Percentiles rank a stretch among this genome's conserved stretches.
Evolutionary conservation across 352 stramenopile genomes (phyloP).

Genomic region (Phytopythium sindhum): DNA sequence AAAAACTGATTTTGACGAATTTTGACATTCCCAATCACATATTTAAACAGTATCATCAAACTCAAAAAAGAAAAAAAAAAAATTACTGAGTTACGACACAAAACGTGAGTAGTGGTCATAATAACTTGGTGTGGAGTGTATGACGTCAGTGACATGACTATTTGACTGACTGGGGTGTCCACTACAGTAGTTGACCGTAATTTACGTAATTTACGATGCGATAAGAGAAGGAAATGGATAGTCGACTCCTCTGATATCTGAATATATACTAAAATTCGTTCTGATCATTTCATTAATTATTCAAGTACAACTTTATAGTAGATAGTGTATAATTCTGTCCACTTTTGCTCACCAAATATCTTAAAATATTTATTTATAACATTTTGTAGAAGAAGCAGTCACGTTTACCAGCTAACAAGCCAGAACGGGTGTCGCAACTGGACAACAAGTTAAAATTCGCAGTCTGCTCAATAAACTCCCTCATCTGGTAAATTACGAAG

Average conservation of each 20-base stretch:
- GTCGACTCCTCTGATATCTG: neutral
- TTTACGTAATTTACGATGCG: too few species aligned
- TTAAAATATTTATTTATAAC: neutral
- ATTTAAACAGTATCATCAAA: too few species aligned
- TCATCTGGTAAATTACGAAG: neutral
- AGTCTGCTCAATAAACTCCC: neutral
- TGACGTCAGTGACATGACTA: too few species aligned
- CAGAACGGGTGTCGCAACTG: neutral
- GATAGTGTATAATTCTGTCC: neutral
- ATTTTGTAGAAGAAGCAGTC: neutral
- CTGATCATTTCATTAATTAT: neutral
- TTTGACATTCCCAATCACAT: too few species aligned
- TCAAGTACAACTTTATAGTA: neutral
- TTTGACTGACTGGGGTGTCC: too few species aligned
- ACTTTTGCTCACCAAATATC: neutral
- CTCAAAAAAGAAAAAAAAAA: too few species aligned
- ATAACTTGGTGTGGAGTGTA: too few species aligned
- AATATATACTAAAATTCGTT: neutral
- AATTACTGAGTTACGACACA: too few species aligned
- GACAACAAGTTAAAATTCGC: neutral
- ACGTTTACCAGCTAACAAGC: neutral
- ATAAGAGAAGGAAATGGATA: too few species aligned
- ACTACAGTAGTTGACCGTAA: too few species aligned
- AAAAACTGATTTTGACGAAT: too few species aligned
- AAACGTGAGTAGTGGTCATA: too few species aligned